Base-by-base conservation (phyloP, 2,329 filamentous ascomycete genomes). In the Penicillium occitanis region DNA sequence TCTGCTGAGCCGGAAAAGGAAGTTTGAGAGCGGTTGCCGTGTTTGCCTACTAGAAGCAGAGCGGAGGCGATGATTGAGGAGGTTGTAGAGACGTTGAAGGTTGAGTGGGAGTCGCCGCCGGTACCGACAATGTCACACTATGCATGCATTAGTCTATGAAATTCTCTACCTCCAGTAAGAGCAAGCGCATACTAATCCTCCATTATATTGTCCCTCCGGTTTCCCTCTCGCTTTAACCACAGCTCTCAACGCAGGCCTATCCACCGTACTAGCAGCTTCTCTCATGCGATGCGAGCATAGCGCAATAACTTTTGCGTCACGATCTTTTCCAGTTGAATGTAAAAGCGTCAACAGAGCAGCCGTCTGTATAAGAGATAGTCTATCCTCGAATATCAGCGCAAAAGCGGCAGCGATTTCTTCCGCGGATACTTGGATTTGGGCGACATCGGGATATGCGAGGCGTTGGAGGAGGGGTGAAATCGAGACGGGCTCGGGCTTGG, bases 21-120 rank as follows among this genome's bases (percentile, higher is more conserved):
- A 2, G 95, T 98, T 64, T 93, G 95, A 50, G 95, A 93, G 71
- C 91, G 90, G 83, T 99, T 99, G 70, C 95, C 95, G 80, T 99
- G 95, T 82, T 99, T 99, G 70, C 91, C 92, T 66, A 97, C 85
- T 73, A 96, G 85, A 42, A 99, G 86, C 33, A 96, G 83, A 4
- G 93, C 88, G 5, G 93, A 96, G 57, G 92, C 92, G 59, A 99
- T 83, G 74, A 99, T 97, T 19, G 93, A 97, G 2, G 95, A 88
- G 6, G 95, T 97, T 4, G 95, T 99, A 72, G 91, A 95, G 76
- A 99, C 94, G 79, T 99, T 99, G 87, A 97, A 99, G 40, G 95
- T 99, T 78, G 96, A 92, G 84, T 98, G 93, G 22, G 91, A 90
- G 81, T 99, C 95, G 74, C 95, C 95, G 70, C 95, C 95, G 7